Evolutionary conservation across 306 rosid species (phyloP).

Genomic region (Lathyrus oleraceus): DNA sequence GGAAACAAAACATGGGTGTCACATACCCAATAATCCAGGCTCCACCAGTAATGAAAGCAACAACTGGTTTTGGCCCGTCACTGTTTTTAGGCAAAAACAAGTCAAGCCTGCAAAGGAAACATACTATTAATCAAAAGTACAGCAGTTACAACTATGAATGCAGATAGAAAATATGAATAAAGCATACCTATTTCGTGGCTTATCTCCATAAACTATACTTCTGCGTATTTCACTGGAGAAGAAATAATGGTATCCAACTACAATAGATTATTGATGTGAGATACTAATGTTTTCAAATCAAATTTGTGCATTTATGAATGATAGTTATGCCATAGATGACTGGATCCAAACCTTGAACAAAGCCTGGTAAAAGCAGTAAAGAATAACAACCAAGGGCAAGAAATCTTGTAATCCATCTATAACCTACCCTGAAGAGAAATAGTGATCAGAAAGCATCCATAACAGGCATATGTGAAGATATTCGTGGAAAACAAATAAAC

Average conservation of each 20-base stretch:
- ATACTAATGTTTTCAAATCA: slow-evolving; percentile 25
- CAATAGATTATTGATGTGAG: slow-evolving; percentile 16
- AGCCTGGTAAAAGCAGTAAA: slow-evolving; percentile 69
- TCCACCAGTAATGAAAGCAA: slow-evolving; percentile 92
- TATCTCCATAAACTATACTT: slow-evolving; percentile 83
- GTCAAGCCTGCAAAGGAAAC: slow-evolving; percentile 70
- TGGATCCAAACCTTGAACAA: slow-evolving; percentile 68
- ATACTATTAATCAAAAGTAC: slow-evolving; percentile 37
- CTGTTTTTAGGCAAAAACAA: slow-evolving; percentile 71
- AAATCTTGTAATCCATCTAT: slow-evolving; percentile 76
- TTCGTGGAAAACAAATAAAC: slow-evolving; percentile 16
- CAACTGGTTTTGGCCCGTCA: slow-evolving; percentile 73
- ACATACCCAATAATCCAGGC: slow-evolving; percentile 98
- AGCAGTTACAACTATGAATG: background rate
- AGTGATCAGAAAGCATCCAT: slow-evolving; percentile 48
- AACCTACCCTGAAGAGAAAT: slow-evolving; percentile 88
- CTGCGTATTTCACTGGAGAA: slow-evolving; percentile 75
- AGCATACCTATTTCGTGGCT: slow-evolving; percentile 81
- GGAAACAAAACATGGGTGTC: slow-evolving; percentile 9
- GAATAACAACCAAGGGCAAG: slow-evolving; percentile 78
- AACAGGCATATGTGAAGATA: background rate
- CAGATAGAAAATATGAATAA: background rate
- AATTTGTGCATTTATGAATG: background rate
- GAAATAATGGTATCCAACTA: slow-evolving; percentile 82
- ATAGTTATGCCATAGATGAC: slow-evolving; percentile 20